Conservation (phyloP, 169 alveolate genomes). For the Cytauxzoon felis region DNA sequence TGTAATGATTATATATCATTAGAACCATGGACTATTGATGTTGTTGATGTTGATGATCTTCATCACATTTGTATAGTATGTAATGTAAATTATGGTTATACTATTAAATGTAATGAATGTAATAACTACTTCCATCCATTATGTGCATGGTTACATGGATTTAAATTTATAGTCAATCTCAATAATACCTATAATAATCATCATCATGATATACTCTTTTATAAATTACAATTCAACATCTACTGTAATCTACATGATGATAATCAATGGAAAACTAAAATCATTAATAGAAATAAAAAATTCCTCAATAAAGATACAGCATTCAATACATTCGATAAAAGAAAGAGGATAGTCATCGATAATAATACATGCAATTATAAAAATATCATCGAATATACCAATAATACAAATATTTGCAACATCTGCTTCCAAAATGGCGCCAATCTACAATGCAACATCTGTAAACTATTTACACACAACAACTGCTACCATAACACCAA, state of each 20-base stretch:
- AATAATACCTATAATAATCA: neutral
- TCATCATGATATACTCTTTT: neutral
- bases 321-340: slow-evolving; percentile 32
- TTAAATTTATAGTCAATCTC: neutral
- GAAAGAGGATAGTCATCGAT: neutral
- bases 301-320: slow-evolving; percentile 41
- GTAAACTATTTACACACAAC: slow-evolving; percentile 9
- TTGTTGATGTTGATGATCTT: slow-evolving; percentile 5
- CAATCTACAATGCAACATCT: neutral
- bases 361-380: neutral
- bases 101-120: slow-evolving; percentile 52
- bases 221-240: slow-evolving; percentile 2
- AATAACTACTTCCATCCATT: slow-evolving; percentile 64
- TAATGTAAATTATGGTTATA: slow-evolving; percentile 31
- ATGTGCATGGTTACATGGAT: slow-evolving; percentile 75
- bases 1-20: slow-evolving; percentile 8
- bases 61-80: slow-evolving; percentile 28
- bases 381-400: neutral
- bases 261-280: slow-evolving; percentile 16
- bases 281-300: slow-evolving; percentile 14
- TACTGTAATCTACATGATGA: slow-evolving; percentile 31
- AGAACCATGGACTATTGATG: slow-evolving; percentile 39
- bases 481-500: too few species aligned
- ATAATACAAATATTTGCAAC: slow-evolving; percentile 9
- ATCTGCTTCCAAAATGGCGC: slow-evolving; percentile 28